Conservation (phyloP, 495 filamentous ascomycete genomes). For the Podospora tetraspora region DNA sequence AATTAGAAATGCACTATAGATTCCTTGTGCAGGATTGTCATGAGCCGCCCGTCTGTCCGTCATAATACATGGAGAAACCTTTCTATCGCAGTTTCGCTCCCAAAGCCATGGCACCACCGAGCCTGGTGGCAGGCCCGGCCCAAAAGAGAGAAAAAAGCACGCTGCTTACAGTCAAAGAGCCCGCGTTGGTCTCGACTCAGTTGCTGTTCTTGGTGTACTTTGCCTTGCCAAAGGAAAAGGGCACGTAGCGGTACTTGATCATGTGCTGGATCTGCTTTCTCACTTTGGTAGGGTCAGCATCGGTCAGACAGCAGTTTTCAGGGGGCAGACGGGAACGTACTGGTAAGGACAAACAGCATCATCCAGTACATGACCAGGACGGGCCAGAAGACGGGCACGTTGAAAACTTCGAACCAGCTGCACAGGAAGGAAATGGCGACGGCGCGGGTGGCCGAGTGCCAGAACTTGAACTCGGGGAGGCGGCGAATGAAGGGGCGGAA, state of each 20-base stretch:
- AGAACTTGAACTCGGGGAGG: conserved; percentile 99
- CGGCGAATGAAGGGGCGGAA: conserved; percentile 95
- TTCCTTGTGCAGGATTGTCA: conserved; percentile 17
- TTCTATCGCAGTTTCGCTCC: conserved; percentile 9
- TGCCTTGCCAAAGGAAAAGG: conserved; percentile 89
- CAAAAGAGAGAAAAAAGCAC: conserved; percentile 1
- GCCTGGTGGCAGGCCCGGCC: neutral
- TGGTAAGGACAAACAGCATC: conserved; percentile 89
- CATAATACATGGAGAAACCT: conserved; percentile 18
- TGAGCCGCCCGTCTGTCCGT: conserved; percentile 15
- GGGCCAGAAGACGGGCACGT: conserved; percentile 98
- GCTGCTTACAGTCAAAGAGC: neutral
- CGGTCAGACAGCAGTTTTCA: neutral
- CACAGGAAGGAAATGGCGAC: conserved; percentile 78
- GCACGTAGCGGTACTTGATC: conserved; percentile 99
- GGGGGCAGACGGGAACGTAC: conserved; percentile 48
- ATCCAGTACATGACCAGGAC: conserved; percentile 98
- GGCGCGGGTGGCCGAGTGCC: conserved; percentile 88
- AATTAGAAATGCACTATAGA: conserved; percentile 19
- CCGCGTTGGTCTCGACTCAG: conserved; percentile 14
- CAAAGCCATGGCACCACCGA: neutral
- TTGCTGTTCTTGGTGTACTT: conserved; percentile 60
- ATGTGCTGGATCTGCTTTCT: conserved; percentile 98
- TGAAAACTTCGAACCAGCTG: conserved; percentile 88
- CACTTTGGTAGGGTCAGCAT: conserved; percentile 55